These are phyloP conservation scores for Carallia brachiata DNA, from an alignment of 345 rosid species.

Conservation along the genomic window DNA sequence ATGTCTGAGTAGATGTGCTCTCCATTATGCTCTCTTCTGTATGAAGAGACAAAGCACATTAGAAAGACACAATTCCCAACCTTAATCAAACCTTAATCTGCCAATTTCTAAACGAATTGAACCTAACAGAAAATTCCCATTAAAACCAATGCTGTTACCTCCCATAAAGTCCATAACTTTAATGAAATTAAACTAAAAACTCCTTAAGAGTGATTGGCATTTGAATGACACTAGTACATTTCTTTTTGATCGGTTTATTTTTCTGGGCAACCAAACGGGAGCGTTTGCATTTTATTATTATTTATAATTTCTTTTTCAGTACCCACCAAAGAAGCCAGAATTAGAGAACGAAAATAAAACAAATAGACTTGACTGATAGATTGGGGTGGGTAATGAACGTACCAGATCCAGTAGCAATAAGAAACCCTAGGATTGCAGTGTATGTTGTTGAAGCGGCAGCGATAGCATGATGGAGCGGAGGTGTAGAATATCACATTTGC, in stretches of 20 bases:
- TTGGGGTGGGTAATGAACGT: neutral
- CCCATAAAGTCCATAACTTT: neutral
- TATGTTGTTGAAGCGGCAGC: slow-evolving; percentile 19
- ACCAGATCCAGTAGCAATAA: slow-evolving; percentile 19
- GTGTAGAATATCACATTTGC: slow-evolving; percentile 29
- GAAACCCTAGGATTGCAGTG: slow-evolving; percentile 36
- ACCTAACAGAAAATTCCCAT: too few relatives aligned
- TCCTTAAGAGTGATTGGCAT: too few relatives aligned
- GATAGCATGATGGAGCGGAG: slow-evolving; percentile 33
- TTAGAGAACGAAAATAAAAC: neutral
- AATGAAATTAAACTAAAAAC: neutral
- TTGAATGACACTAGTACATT: neutral
- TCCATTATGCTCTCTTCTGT: slow-evolving; percentile 29
- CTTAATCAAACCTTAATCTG: neutral
- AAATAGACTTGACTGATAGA: neutral
- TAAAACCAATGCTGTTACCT: neutral
- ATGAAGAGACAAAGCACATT: slow-evolving; percentile 1
- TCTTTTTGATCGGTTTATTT: neutral
- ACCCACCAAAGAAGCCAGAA: neutral
- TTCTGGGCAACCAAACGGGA: slow-evolving; percentile 6
- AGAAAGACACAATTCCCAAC: too few relatives aligned
- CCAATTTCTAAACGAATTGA: neutral
- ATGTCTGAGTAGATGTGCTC: slow-evolving; percentile 29
- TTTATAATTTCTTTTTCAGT: neutral
- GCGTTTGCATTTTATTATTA: neutral